Evolutionary conservation across 129 eudicot genomes (phyloP).

Genomic region (Helianthus tuberosus): DNA sequence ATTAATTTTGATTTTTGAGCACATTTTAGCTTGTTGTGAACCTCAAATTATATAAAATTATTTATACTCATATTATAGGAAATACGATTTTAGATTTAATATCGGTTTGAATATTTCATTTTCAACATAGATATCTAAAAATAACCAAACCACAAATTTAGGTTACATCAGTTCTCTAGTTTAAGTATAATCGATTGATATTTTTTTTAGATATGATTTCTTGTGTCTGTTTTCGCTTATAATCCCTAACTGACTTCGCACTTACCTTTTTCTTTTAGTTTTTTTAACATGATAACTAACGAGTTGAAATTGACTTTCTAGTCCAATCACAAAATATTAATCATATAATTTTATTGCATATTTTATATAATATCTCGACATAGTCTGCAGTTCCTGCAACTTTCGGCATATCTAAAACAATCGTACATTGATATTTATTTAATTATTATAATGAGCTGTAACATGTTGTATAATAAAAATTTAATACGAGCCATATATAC

Average conservation of each 20-base stretch:
- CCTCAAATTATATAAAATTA: too few species aligned
- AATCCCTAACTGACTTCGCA: neutral
- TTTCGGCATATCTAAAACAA: constrained; percentile 30
- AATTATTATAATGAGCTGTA: constrained; percentile 36
- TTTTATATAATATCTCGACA: constrained; percentile 26
- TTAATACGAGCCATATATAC: constrained; percentile 22
- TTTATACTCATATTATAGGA: neutral
- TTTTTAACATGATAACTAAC: constrained; percentile 3
- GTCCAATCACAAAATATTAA: neutral
- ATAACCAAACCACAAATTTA: too few species aligned
- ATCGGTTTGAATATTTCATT: too few species aligned
- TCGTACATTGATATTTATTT: constrained; percentile 5
- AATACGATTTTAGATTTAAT: too few species aligned
- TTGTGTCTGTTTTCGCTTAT: neutral
- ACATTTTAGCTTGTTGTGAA: too few species aligned
- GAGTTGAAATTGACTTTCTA: neutral
- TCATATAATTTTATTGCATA: neutral
- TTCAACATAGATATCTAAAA: too few species aligned
- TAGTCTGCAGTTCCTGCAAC: constrained; percentile 25
- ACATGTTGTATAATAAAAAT: neutral
- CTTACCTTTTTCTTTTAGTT: neutral
- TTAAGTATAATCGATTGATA: too few species aligned
- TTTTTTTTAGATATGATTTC: too few species aligned
- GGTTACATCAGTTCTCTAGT: too few species aligned
- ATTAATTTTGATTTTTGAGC: too few species aligned